Base-by-base conservation (phyloP, 805 yeast genomes). In the Teunomyces kruisii region DNA sequence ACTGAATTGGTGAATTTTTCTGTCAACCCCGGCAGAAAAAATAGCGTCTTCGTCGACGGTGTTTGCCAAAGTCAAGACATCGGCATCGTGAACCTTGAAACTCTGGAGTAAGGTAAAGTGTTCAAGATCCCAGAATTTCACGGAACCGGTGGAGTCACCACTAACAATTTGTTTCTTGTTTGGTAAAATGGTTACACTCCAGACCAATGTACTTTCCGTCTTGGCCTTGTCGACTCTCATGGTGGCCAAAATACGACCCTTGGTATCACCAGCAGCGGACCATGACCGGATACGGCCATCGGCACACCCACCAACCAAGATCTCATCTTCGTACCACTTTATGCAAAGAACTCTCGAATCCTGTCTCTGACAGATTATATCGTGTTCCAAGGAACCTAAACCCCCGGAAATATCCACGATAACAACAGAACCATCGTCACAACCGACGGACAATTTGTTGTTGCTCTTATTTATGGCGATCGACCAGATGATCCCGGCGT, bases 71-170 rank as follows among this genome's bases (percentile, higher is more conserved):
- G 89, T 80, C 52, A 94, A 71, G 3, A 91, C 88, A 75, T 94
- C 99, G 1, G 96, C 97, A 40, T 86, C 95, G 60, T 94, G 98
- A 9, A 81, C 81, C 52, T 81, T 78, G 64, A 89, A 90, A 17
- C 86, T 81, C 64, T 92, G 98, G 42, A 81, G 72, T 47, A 94
- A 70, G 1, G 96, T 83, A 53, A 82, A 83, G 53, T 80, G 84
- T 39, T 79, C 76, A 50, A 85, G 73, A 57, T 92, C 96, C 99
- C 99, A 94, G 52, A 94, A 78, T 65, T 92, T 92, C 42, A 94
- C 80, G 7, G 87, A 76, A 1, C 99, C 99, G 1, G 97, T 92
- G 5, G 97, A 90, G 68, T 94, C 99, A 44, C 98, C 99, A 48
- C 90, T 82, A n/a, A 88, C 95, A 47, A 94, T 77, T 62, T 89